Conservation (phyloP, 768 basidiomycete species). For the Boletus eberwhitei region DNA sequence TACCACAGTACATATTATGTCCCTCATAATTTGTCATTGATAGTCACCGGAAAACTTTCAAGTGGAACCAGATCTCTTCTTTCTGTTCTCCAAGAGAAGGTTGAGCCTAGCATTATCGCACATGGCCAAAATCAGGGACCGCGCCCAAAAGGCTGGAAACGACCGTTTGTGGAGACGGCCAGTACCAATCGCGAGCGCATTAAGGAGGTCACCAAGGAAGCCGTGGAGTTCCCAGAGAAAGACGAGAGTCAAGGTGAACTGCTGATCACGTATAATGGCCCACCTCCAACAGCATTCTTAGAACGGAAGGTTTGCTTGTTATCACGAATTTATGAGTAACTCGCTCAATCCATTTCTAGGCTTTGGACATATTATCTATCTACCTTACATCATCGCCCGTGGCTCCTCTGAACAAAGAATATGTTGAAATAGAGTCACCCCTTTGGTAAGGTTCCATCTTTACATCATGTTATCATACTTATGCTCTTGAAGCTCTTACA, state of each 20-base stretch:
- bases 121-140: constrained; percentile 72
- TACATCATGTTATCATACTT: constrained; percentile 7
- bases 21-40: constrained; percentile 88
- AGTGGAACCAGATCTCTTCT: constrained; percentile 74
- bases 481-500: constrained; percentile 58
- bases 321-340: not conserved
- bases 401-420: constrained; percentile 86
- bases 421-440: constrained; percentile 86
- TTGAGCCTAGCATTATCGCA: constrained; percentile 77
- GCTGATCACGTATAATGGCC: constrained; percentile 72
- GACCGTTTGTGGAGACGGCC: constrained; percentile 88
- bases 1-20: constrained; percentile 91
- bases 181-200: constrained; percentile 63
- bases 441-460: constrained; percentile 56
- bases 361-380: constrained; percentile 78
- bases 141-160: constrained; percentile 80
- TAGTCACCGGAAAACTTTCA: constrained; percentile 84
- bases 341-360: constrained; percentile 40
- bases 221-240: constrained; percentile 92
- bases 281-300: constrained; percentile 65
- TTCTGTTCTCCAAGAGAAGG: constrained; percentile 72
- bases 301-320: constrained; percentile 55
- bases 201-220: constrained; percentile 50
- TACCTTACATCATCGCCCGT: constrained; percentile 86
- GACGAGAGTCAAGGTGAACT: constrained; percentile 95